A percentile compares a stretch with the other conserved stretches of the same genome.
Conservation (phyloP, 352 stramenopile species). For the Pythium oligandrum region DNA sequence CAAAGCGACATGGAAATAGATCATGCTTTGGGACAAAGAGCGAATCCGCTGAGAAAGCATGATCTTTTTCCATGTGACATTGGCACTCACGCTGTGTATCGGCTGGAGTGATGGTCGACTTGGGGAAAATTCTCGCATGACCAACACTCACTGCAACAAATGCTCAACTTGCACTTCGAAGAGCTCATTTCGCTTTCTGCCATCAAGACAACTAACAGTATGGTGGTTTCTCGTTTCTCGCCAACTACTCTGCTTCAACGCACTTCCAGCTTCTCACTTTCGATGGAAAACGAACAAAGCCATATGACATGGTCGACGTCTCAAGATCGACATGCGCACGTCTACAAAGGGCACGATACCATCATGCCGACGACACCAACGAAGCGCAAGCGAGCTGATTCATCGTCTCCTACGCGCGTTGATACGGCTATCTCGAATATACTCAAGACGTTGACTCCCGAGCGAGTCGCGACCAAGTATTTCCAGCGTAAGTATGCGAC, state of each 20-base stretch:
- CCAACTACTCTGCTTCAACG: background rate
- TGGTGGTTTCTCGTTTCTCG: no score
- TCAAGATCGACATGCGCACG: slow-evolving; percentile 9
- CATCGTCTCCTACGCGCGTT: slow-evolving; percentile 6
- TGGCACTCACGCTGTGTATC: no score
- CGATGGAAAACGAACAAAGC: slow-evolving; percentile 3
- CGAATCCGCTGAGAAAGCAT: no score
- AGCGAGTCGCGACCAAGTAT: slow-evolving; percentile 13
- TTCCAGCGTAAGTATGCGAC: slow-evolving; percentile 17
- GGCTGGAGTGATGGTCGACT: slow-evolving; percentile 11
- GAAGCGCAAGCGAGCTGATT: slow-evolving; percentile 11
- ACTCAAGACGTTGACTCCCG: slow-evolving; percentile 10
- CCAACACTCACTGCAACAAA: slow-evolving; percentile 11
- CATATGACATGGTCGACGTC: slow-evolving; percentile 1
- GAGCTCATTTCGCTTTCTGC: background rate
- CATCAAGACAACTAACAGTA: background rate
- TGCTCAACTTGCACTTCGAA: background rate
- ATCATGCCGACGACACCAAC: slow-evolving; percentile 2
- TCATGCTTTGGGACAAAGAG: no score
- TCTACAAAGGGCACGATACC: slow-evolving; percentile 4
- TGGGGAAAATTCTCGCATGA: slow-evolving; percentile 12
- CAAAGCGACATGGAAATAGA: no score
- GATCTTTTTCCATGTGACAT: no score
- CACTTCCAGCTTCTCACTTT: slow-evolving; percentile 7
- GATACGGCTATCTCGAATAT: slow-evolving; percentile 7